Percentiles rank a stretch among this genome's conserved stretches.
phyloP scores from a whole-genome alignment of 768 basidiomycete species.

The Hericium rajendrae region DNA sequence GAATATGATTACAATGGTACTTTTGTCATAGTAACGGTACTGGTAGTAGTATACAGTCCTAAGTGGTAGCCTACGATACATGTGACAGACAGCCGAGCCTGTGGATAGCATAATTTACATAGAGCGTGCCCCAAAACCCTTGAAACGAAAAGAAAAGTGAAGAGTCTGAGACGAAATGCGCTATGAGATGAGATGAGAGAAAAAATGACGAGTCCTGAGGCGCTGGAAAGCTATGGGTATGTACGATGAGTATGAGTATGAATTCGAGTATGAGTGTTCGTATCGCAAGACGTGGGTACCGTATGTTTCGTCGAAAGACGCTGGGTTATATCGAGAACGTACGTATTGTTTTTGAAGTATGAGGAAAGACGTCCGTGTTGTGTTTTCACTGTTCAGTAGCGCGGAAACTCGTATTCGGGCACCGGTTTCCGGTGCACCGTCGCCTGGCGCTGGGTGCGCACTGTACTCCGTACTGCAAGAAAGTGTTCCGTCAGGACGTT shows the following conservation, averaged over 20 bases:
- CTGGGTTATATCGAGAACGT: too few species aligned
- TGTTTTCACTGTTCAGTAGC: background rate
- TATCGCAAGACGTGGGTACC: background rate
- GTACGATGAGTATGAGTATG: background rate
- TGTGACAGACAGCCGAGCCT: background rate
- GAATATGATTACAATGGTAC: background rate
- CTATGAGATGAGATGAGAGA: too few species aligned
- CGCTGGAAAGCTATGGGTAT: background rate
- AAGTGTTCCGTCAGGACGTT: background rate
- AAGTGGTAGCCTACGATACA: background rate
- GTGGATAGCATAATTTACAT: background rate
- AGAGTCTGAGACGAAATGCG: too few species aligned
- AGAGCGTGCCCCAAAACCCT: background rate
- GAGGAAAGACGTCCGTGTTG: too few species aligned
- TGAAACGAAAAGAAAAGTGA: too few species aligned
- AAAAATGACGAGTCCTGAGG: too few species aligned
- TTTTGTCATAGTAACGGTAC: background rate
- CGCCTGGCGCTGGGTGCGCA: background rate
- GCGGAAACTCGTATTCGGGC: background rate
- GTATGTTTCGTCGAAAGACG: background rate
- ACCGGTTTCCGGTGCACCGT: background rate
- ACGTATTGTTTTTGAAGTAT: too few species aligned
- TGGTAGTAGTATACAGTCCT: background rate
- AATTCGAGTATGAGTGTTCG: background rate
- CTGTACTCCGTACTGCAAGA: background rate